These are phyloP conservation scores for Mucor saturninus DNA, from an alignment of 371 early-diverging fungal genomes.

Conservation along the genomic window DNA sequence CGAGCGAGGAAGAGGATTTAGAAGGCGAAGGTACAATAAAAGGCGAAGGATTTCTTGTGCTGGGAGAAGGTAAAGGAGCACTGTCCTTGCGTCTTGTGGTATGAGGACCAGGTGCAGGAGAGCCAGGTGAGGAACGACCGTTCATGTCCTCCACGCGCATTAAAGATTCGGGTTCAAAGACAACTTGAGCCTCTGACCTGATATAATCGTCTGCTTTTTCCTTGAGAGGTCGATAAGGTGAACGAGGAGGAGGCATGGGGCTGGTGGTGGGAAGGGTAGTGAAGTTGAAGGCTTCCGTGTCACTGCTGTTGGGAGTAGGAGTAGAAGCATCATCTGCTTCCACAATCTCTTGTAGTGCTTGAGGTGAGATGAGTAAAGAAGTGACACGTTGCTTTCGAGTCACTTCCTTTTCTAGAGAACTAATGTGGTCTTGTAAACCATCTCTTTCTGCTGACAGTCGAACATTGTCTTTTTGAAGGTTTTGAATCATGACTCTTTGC, in stretches of 20 bases:
- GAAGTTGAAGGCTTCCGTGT: conserved; percentile 14
- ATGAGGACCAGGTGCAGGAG: conserved; percentile 30
- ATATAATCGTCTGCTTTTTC: conserved; percentile 18
- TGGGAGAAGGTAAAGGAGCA: conserved; percentile 24
- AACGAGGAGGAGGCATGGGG: conserved; percentile 40
- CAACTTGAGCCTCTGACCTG: neutral
- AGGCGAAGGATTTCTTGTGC: conserved; percentile 21
- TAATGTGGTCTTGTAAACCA: conserved; percentile 48
- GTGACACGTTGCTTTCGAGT: conserved; percentile 30
- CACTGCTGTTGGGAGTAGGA: conserved; percentile 21
- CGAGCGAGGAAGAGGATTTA: conserved; percentile 35
- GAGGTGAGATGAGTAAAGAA: conserved; percentile 39
- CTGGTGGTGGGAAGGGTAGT: neutral
- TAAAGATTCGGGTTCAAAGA: conserved; percentile 6
- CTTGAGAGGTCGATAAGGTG: conserved; percentile 36
- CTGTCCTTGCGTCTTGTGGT: conserved; percentile 23
- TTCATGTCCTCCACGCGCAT: conserved; percentile 9
- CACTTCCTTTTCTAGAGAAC: conserved; percentile 35
- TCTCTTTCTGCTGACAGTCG: conserved; percentile 61
- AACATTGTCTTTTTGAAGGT: conserved; percentile 64
- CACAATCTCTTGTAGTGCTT: conserved; percentile 33
- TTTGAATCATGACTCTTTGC: conserved; percentile 83
- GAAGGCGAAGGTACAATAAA: conserved; percentile 31
- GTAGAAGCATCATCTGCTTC: conserved; percentile 30
- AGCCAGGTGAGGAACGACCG: conserved; percentile 27